A percentile compares a stretch with the other conserved stretches of the same genome.
Evolutionary conservation across 768 basidiomycete species (phyloP).

Genomic region (Mycena sanguinolenta): DNA sequence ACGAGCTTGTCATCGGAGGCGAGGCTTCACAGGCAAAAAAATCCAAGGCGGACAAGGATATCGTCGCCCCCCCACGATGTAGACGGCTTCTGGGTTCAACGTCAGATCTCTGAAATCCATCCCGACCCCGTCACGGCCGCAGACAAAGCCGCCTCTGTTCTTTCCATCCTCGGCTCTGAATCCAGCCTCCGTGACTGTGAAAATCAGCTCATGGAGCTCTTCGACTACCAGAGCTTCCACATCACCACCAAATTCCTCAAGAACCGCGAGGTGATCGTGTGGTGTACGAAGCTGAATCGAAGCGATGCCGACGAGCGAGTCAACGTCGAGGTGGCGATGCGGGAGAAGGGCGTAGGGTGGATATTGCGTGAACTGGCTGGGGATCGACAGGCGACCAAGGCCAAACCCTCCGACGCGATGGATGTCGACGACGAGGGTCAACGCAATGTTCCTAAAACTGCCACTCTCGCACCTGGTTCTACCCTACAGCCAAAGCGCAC

Average conservation of each 20-base stretch:
- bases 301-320: slow-evolving; percentile 90
- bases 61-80: slow-evolving; percentile 91
- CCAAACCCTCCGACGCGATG: slow-evolving; percentile 71
- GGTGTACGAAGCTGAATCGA: slow-evolving; percentile 97
- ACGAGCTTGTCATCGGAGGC: slow-evolving; percentile 86
- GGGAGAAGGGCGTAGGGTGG: slow-evolving; percentile 97
- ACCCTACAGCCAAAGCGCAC: slow-evolving; percentile 86
- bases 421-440: slow-evolving; percentile 75
- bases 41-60: slow-evolving; percentile 77
- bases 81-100: slow-evolving; percentile 99
- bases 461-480: slow-evolving; percentile 89
- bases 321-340: slow-evolving; percentile 97
- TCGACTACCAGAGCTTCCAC: slow-evolving; percentile 93
- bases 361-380: slow-evolving; percentile 91
- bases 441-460: slow-evolving; percentile 80
- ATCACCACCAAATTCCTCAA: slow-evolving; percentile 92
- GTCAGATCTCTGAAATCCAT: slow-evolving; percentile 91
- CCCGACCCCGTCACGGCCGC: slow-evolving; percentile 95
- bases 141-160: slow-evolving; percentile 88
- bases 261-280: slow-evolving; percentile 96
- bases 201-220: slow-evolving; percentile 96
- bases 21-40: slow-evolving; percentile 66
- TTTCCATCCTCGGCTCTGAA: slow-evolving; percentile 89
- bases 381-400: slow-evolving; percentile 73
- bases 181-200: slow-evolving; percentile 92